Percentiles rank a stretch among this genome's conserved stretches.
Evolutionary conservation across 345 rosid species (phyloP).

Genomic region (Syzygium jambos): DNA sequence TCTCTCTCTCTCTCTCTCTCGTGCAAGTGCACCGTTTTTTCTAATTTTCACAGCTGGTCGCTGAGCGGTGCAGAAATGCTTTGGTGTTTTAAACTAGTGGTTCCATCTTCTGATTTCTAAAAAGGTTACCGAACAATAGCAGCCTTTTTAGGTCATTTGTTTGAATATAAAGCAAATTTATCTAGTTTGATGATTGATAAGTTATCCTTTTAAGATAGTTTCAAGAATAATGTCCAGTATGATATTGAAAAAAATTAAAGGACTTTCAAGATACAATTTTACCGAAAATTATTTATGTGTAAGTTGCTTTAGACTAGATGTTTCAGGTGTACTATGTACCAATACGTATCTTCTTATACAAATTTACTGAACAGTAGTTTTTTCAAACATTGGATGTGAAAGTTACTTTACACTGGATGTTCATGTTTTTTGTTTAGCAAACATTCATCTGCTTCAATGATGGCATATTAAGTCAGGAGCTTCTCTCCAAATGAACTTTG

Average conservation of each 20-base stretch:
- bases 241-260: not conserved
- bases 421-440: not conserved
- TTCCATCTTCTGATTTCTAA: not conserved
- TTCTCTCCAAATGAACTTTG: not conserved
- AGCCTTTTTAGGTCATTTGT: not conserved
- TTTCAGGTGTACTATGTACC: not conserved
- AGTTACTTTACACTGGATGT: not conserved
- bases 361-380: not conserved
- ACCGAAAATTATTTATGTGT: not conserved
- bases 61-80: not conserved
- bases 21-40: not conserved
- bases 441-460: not conserved
- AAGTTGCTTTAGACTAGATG: not conserved
- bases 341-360: not conserved
- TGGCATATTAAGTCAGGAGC: not conserved
- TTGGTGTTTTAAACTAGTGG: not conserved
- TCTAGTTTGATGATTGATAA: not conserved
- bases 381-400: not conserved
- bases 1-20: not conserved
- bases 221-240: not conserved
- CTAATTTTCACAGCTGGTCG: not conserved
- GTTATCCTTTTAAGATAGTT: not conserved
- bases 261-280: not conserved
- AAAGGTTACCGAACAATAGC: not conserved
- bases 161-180: not conserved